Evolutionary conservation across 306 rosid species (phyloP), one percentile per base, ranked within the genome.

Genomic region (Castanopsis chinensis): DNA sequence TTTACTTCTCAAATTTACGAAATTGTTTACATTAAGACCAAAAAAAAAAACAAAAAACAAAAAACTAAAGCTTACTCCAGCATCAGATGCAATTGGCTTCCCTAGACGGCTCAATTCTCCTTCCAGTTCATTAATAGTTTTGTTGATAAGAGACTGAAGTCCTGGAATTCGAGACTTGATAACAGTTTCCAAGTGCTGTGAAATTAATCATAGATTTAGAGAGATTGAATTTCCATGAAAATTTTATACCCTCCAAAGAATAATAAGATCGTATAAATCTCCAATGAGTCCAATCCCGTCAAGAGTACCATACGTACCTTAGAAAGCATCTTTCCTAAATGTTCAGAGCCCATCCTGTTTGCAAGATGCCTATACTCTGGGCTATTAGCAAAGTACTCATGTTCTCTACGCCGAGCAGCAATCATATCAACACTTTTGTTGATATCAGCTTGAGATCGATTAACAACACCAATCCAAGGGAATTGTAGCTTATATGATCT

Each of bases 401-500:
- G 94, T 78, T 94, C 98, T 71, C 94, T 90, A 68, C 89, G 96
- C 79, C 98, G 90, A 69, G 98, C 96, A 67, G 98, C 98, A 81
- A 94, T 94, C 98, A 94, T 94, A 83, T 92, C 98, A 58, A 92
- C 96, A 84, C 91, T 94, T 86, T 92, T 94, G 89, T 94, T 94
- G 73, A 94, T 94, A 81, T 93, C 97, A 3, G 84, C 85, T 86
- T 93, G 98, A 69, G 98, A 93, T 64, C 98, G 92, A 78, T 94
- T 94, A 49, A 94, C 97, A 14, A 92, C 96, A 75, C 98, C 98
- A 63, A 94, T 75, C 98, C 98, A 94, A 17, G 98, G 97, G 85
- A 79, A 94, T 80, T 90, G 92, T 41, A 94, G 87, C 85, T 92
- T 83, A 63, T 85, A 94, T 76, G 97, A 75, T 83, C 87, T 90